Base-by-base conservation (phyloP, 352 stramenopile species). In the Phytophthora macrochlamydospora region DNA sequence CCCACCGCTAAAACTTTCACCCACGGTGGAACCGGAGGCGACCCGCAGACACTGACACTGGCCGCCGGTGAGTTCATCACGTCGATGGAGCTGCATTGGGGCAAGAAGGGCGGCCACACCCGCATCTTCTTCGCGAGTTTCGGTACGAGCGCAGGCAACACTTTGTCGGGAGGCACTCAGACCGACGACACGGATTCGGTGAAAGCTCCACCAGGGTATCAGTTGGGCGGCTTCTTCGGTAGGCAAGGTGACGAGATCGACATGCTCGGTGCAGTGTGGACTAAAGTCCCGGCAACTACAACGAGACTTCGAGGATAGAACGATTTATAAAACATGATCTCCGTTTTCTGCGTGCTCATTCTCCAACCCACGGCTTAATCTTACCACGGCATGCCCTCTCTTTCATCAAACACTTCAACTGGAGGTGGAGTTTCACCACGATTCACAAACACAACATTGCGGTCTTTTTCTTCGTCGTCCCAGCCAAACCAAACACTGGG, bases 401-500 rank as follows among this genome's bases (percentile, higher is more conserved):
- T 24, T 24, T 24, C 18, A 24, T 24, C 18, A 24, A 24, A 24
- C 18, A 24, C 18, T 24, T 24, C 18, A 24, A 24, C 18, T 24
- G 18, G 18, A 24, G 18, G 18, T 24, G 18, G 18, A 24, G 18
- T 24, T 24, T 45, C 48, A 8, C 53, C 52, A 6, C 69, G 68
- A 38, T 71, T 72, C 29, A 67, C 62, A 38, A 81, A 79, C 2
- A 66, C 62, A 35, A 65, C 29, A 28, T 62, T 53, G 18, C 57
- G 61, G 49, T 78, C 58, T 0, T 44, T 66, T 48, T 79, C 46
- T 18, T 79, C 67, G n/a, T 74, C 60, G 9, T 82, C 68, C 71
- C 75, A 85, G 11, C 69, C 77, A 50, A 78, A 76, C 74, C 72
- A 85, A 6, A 55, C 24, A 48, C 65, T 81, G 9, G 65, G 74